Evolutionary conservation across 2,329 filamentous ascomycete genomes (phyloP).

Genomic region (Xylariaceae sp.): DNA sequence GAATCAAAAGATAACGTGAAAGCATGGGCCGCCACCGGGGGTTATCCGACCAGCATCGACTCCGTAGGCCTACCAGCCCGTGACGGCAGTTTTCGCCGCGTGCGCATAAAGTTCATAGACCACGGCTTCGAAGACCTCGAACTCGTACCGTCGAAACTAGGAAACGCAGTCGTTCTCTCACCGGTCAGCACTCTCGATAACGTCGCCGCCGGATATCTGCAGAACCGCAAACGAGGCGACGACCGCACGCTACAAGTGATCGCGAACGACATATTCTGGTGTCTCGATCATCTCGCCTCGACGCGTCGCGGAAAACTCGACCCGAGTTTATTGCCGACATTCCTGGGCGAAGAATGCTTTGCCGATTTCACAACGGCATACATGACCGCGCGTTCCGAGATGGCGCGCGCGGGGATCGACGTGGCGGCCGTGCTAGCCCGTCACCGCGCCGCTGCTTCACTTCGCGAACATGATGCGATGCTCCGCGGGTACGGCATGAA

Average conservation of each 20-base stretch:
- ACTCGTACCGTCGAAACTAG: conserved; percentile 12
- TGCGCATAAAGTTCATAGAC: conserved; percentile 36
- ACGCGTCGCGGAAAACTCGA: neutral
- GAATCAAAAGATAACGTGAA: conserved; percentile 34
- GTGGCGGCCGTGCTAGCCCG: conserved; percentile 18
- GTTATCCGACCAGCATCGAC: conserved; percentile 33
- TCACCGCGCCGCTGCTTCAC: conserved; percentile 4
- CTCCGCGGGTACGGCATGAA: conserved; percentile 21
- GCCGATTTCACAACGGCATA: conserved; percentile 19
- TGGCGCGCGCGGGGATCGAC: conserved; percentile 23
- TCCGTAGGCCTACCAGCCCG: conserved; percentile 41
- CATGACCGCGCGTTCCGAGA: conserved; percentile 9
- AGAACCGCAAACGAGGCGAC: conserved; percentile 8
- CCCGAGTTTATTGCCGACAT: conserved; percentile 17
- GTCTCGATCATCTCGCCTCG: conserved; percentile 11
- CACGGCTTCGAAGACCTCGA: conserved; percentile 31
- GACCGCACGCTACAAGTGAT: conserved; percentile 16
- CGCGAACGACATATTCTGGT: conserved; percentile 25
- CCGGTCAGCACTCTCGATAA: conserved; percentile 26
- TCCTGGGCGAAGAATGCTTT: conserved; percentile 28
- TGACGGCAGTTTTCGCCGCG: conserved; percentile 29
- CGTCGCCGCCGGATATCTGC: conserved; percentile 24
- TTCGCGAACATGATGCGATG: conserved; percentile 26
- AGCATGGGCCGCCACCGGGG: conserved; percentile 37
- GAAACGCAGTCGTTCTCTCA: conserved; percentile 22